Evolutionary conservation across 2,329 filamentous ascomycete genomes (phyloP), one percentile per base, ranked within the genome.

Genomic region (Escovopsis weberi): DNA sequence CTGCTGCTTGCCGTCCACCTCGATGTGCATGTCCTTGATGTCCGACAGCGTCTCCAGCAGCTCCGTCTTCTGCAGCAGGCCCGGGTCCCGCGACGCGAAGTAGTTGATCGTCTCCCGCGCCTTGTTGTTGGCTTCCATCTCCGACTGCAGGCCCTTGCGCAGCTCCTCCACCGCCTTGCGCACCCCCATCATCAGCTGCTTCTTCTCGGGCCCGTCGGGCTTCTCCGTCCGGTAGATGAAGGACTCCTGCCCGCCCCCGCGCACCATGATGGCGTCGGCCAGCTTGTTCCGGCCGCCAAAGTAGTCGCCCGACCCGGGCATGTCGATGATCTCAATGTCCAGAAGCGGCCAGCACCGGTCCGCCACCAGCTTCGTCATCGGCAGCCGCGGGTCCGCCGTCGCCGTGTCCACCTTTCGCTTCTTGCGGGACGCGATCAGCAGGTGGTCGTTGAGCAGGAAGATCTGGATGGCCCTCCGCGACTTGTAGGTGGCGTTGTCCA

Each of bases 401-500:
- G 67, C 62, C 1, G 74, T 78, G 28, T 95, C 88, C 3, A 80
- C 69, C 53, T 88, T 85, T 54, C 89, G 86, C 68, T 95, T 94
- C 67, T 95, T 95, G 51, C 85, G 80, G 23, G 85, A 86, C 4
- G 91, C 91, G 40, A 98, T 75, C 19, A 98, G 74, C 2, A 98
- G 68, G 60, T 98, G 88, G 56, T 98, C 91, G 57, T 96, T 98
- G 3, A 98, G 70, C 45, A 98, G 63, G 46, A 96, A 88, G 46
- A 98, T 78, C 56, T 94, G 85, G 60, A 96, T 88, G 26, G 87
- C 80, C 36, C 91, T 73, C 49, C 84, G 74, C 4, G 89, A 85
- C 62, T 94, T 95, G 79, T 94, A 96, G 0, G 91, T 98, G 10
- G 91, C 91, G 49, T 91, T 93, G 62, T 98, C 93, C 47, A 98